Evolutionary conservation across 257 asterid genomes (phyloP).

Genomic region (Lycium barbarum): DNA sequence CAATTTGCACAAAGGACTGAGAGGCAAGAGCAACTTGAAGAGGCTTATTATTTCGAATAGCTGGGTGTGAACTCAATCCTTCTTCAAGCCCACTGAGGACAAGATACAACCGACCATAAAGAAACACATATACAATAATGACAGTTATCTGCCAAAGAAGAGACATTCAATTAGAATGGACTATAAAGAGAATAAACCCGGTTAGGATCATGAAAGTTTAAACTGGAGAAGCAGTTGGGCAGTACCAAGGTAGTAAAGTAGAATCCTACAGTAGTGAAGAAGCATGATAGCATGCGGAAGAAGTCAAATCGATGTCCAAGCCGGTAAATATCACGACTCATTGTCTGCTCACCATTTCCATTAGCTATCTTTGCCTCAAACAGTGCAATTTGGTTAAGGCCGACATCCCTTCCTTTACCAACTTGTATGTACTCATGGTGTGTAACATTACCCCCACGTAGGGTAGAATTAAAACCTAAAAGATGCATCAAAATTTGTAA

Average conservation of each 20-base stretch:
- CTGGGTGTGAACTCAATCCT: constrained; percentile 59
- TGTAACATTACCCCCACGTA: constrained; percentile 96
- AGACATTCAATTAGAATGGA: neutral
- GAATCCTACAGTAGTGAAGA: constrained; percentile 91
- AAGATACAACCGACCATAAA: too few species aligned
- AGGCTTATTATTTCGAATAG: too few species aligned
- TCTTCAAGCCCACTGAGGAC: too few species aligned
- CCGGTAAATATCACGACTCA: constrained; percentile 94
- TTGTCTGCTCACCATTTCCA: constrained; percentile 95
- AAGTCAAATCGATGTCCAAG: constrained; percentile 98
- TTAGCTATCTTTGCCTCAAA: constrained; percentile 96
- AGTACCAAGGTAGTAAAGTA: constrained; percentile 87
- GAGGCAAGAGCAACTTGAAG: too few species aligned
- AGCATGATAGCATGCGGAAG: constrained; percentile 95
- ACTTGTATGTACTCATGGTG: constrained; percentile 98
- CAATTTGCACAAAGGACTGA: too few species aligned
- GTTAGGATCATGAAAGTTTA: neutral
- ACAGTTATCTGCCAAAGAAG: constrained; percentile 25
- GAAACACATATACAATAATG: too few species aligned
- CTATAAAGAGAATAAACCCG: constrained; percentile 4
- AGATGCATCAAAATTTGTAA: constrained; percentile 28
- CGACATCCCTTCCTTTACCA: constrained; percentile 98
- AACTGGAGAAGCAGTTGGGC: constrained; percentile 29
- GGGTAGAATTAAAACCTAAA: constrained; percentile 95
- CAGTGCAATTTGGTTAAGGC: constrained; percentile 90